A percentile compares a stretch with the other conserved stretches of the same genome.
Conservation (phyloP, 306 rosid genomes). For the Chamaecrista fasciculata region DNA sequence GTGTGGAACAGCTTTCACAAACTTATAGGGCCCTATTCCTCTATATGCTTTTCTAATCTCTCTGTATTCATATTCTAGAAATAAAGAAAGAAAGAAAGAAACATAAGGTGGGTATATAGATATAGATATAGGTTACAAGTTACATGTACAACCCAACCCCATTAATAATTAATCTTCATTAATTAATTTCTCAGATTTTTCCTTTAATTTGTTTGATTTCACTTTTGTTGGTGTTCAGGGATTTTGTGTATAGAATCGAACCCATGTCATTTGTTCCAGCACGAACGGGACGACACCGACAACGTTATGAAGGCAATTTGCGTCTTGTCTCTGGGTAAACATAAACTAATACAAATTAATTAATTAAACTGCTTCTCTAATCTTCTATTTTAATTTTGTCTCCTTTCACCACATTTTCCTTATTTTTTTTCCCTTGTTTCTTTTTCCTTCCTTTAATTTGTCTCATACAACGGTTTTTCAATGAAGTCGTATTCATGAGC, state of each 20-base stretch:
- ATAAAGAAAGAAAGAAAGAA: neutral
- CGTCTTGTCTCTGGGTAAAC: conserved; percentile 97
- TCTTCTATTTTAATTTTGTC: neutral
- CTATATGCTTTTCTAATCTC: conserved; percentile 14
- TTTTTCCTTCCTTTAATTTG: conserved; percentile 15
- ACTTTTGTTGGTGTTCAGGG: conserved; percentile 8
- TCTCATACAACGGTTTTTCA: conserved; percentile 16
- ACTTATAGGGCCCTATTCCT: neutral
- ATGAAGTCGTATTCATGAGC: neutral
- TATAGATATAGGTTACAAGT: too few species aligned
- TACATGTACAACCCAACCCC: neutral
- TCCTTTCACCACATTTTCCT: neutral
- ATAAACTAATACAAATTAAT: too few species aligned
- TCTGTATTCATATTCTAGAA: conserved; percentile 1
- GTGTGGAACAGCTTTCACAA: conserved; percentile 27
- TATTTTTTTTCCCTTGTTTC: conserved; percentile 18
- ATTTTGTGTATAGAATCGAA: conserved; percentile 15
- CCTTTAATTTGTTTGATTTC: conserved; percentile 12
- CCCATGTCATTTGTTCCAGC: conserved; percentile 55
- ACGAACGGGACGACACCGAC: conserved; percentile 70
- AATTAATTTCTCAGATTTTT: too few species aligned
- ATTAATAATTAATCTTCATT: too few species aligned
- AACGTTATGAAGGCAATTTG: conserved; percentile 66
- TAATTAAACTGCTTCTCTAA: neutral
- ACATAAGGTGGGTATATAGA: conserved; percentile 20